phyloP scores from a whole-genome alignment of 2,329 filamentous ascomycete genomes.

The Calonectria honghensis region DNA sequence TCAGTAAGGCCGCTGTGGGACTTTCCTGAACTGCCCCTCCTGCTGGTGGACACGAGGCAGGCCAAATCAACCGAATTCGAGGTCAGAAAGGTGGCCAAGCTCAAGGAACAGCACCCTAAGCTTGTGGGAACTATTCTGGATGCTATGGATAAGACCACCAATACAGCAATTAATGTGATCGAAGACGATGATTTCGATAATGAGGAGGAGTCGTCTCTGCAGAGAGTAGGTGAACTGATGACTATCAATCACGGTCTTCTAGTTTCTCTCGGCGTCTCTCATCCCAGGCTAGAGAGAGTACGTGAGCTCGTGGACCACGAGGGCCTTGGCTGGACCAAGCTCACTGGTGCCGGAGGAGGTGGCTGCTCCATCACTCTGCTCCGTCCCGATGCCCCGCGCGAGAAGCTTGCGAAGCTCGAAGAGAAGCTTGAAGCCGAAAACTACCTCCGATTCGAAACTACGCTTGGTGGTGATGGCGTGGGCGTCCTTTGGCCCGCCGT shows the following conservation, averaged over 20 bases:
- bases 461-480: slow-evolving; percentile 93
- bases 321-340: slow-evolving; percentile 96
- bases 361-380: slow-evolving; percentile 96
- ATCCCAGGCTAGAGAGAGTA: slow-evolving; percentile 93
- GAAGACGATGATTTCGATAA: slow-evolving; percentile 80
- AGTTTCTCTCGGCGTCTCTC: slow-evolving; percentile 93
- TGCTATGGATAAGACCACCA: slow-evolving; percentile 85
- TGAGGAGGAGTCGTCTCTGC: slow-evolving; percentile 77
- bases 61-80: slow-evolving; percentile 89
- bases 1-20: slow-evolving; percentile 85
- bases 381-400: slow-evolving; percentile 76
- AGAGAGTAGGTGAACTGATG: slow-evolving; percentile 89
- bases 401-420: slow-evolving; percentile 79
- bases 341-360: slow-evolving; percentile 96
- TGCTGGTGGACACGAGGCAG: slow-evolving; percentile 92
- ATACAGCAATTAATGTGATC: slow-evolving; percentile 73
- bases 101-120: slow-evolving; percentile 83
- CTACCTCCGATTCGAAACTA: slow-evolving; percentile 91
- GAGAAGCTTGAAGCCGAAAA: slow-evolving; percentile 80
- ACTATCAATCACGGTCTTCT: slow-evolving; percentile 95
- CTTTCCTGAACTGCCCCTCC: slow-evolving; percentile 93
- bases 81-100: slow-evolving; percentile 87
- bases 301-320: slow-evolving; percentile 93
- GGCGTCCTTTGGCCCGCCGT: slow-evolving; percentile 96
- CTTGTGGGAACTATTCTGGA: slow-evolving; percentile 89